A percentile compares a stretch with the other conserved stretches of the same genome.
Evolutionary conservation across 805 yeast species (phyloP).

Genomic region (Spencermartinsiella europaea): DNA sequence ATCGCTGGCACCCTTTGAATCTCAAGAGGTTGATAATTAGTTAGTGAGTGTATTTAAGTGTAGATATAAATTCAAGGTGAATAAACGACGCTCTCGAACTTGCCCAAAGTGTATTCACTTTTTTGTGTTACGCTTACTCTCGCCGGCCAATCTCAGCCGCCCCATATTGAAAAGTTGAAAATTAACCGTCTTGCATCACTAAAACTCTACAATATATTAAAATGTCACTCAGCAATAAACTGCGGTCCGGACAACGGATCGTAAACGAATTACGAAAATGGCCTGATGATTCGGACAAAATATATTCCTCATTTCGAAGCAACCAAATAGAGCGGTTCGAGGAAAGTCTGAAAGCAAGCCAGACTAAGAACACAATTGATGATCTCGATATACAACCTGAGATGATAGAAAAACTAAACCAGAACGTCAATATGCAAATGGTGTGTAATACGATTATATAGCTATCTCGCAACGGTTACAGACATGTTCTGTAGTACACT

Average conservation of each 20-base stretch:
- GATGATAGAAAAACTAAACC: conserved; percentile 21
- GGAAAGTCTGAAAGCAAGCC: conserved; percentile 13
- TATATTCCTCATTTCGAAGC: conserved; percentile 45
- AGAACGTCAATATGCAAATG: conserved; percentile 16
- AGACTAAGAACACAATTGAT: conserved; percentile 20
- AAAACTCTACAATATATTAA: no score
- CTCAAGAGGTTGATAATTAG: conserved; percentile 44
- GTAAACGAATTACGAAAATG: conserved; percentile 24
- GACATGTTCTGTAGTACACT: not conserved
- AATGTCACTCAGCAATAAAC: conserved; percentile 16
- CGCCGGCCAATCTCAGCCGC: no score
- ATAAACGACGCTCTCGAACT: no score
- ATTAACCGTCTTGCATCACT: no score
- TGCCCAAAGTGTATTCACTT: no score
- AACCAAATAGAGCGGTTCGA: conserved; percentile 41
- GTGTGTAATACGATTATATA: conserved; percentile 11
- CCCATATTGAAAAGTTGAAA: no score
- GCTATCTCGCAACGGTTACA: no score
- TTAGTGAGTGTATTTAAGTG: no score
- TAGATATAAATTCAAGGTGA: no score
- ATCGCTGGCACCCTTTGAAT: conserved; percentile 64
- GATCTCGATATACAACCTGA: conserved; percentile 22
- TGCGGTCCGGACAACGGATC: conserved; percentile 21
- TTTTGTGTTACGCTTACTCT: no score
- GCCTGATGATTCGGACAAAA: conserved; percentile 41